Percentiles rank a stretch among this genome's conserved stretches.
Conservation (phyloP, 306 rosid genomes). For the Sechiopsis laciniata region DNA sequence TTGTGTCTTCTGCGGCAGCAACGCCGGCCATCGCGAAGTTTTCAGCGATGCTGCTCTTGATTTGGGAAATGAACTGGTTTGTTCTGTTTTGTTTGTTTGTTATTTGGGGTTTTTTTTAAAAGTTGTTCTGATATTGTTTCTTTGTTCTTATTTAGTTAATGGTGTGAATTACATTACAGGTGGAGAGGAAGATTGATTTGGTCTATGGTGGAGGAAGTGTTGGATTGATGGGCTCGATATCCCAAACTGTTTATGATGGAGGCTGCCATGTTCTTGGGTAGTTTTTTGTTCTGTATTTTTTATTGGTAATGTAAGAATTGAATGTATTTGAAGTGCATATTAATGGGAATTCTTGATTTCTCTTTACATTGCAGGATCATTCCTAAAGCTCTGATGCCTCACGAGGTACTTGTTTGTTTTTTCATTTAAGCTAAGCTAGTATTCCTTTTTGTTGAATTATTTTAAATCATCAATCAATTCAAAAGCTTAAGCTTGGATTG, state of each 20-base stretch:
- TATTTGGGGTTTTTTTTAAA: neutral
- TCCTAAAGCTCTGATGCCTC: constrained; percentile 88
- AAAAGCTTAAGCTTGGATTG: too few relatives aligned
- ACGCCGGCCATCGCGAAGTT: constrained; percentile 68
- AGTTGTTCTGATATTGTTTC: neutral
- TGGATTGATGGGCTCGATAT: constrained; percentile 86
- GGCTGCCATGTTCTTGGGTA: constrained; percentile 93
- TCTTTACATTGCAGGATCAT: constrained; percentile 52
- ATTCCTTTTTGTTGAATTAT: neutral
- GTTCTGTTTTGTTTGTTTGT: neutral
- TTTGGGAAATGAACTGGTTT: constrained; percentile 80
- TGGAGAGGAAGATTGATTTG: constrained; percentile 68
- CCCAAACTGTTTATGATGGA: constrained; percentile 74
- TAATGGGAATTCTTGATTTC: neutral
- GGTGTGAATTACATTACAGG: constrained; percentile 53
- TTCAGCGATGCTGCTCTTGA: constrained; percentile 80
- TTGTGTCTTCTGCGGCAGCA: constrained; percentile 95
- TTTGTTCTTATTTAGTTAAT: neutral
- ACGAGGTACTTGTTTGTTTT: constrained; percentile 52
- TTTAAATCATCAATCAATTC: too few relatives aligned
- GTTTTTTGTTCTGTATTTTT: neutral
- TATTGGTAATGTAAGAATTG: constrained; percentile 14
- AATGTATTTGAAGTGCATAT: neutral
- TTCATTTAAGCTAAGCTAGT: constrained; percentile 8
- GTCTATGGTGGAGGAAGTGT: constrained; percentile 93